A percentile compares a stretch with the other conserved stretches of the same genome.
These are phyloP conservation scores for Plectranthus barbatus DNA, from an alignment of 257 asterid genomes.

Conservation along the genomic window DNA sequence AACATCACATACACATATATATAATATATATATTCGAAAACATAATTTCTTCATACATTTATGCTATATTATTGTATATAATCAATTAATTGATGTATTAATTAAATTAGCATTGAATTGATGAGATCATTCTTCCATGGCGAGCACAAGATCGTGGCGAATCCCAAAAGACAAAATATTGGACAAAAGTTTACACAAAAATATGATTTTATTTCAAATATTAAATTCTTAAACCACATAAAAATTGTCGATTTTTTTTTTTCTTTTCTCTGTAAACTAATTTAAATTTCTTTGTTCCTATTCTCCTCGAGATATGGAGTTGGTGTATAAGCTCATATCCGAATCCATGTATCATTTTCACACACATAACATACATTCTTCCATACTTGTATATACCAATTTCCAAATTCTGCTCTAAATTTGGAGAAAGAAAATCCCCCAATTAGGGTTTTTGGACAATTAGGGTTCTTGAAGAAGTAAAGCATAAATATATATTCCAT, in stretches of 20 bases:
- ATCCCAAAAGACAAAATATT: constrained; percentile 48
- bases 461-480: constrained; percentile 24
- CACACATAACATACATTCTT: not conserved
- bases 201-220: constrained; percentile 4
- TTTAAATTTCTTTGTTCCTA: not conserved
- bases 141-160: constrained; percentile 52
- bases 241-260: constrained; percentile 1
- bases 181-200: constrained; percentile 29
- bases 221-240: constrained; percentile 8
- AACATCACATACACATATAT: not conserved
- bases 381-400: not conserved
- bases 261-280: not conserved
- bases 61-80: not conserved
- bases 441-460: constrained; percentile 25
- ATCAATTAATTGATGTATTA: not conserved
- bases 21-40: too few relatives aligned
- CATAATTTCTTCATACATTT: not conserved
- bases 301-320: not conserved
- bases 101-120: not conserved
- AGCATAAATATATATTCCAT: not conserved
- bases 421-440: not conserved
- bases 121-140: constrained; percentile 26
- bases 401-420: not conserved
- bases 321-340: not conserved
- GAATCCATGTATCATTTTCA: not conserved